Conservation (phyloP, 2,329 filamentous ascomycete genomes). For the Apiospora rasikravindrae region DNA sequence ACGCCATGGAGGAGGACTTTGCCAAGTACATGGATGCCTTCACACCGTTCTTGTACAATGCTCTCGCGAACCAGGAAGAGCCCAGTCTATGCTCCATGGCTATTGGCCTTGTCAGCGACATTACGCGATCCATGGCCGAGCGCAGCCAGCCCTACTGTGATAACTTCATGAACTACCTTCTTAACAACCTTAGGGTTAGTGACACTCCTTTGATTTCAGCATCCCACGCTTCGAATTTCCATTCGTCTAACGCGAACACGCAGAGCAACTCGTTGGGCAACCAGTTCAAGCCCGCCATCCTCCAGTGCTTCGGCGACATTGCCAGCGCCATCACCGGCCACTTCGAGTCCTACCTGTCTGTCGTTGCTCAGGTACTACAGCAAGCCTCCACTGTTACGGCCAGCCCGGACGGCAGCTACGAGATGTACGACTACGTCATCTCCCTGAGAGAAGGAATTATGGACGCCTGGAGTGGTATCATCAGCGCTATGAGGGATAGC, state of each 20-base stretch:
- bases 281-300: slow-evolving; percentile 96
- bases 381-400: slow-evolving; percentile 86
- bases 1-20: slow-evolving; percentile 90
- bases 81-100: slow-evolving; percentile 94
- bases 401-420: slow-evolving; percentile 80
- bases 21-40: slow-evolving; percentile 98
- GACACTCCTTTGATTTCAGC: slow-evolving; percentile 13
- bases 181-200: slow-evolving; percentile 82
- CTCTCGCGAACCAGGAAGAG: slow-evolving; percentile 94
- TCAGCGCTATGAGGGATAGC: slow-evolving; percentile 88
- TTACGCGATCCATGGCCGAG: slow-evolving; percentile 88
- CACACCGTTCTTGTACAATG: slow-evolving; percentile 89
- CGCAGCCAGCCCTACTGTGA: slow-evolving; percentile 96
- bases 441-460: slow-evolving; percentile 97
- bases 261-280: slow-evolving; percentile 86
- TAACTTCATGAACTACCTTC: slow-evolving; percentile 95
- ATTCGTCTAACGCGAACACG: slow-evolving; percentile 39
- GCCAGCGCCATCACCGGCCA: slow-evolving; percentile 89
- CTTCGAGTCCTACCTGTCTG: slow-evolving; percentile 90
- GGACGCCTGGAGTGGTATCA: slow-evolving; percentile 98
- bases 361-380: slow-evolving; percentile 92
- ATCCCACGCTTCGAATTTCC: background rate
- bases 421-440: slow-evolving; percentile 96
- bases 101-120: slow-evolving; percentile 95
- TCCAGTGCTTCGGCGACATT: slow-evolving; percentile 98